phyloP scores from a whole-genome alignment of 2,329 filamentous ascomycete genomes.

The Beauveria rudraprayagi region DNA sequence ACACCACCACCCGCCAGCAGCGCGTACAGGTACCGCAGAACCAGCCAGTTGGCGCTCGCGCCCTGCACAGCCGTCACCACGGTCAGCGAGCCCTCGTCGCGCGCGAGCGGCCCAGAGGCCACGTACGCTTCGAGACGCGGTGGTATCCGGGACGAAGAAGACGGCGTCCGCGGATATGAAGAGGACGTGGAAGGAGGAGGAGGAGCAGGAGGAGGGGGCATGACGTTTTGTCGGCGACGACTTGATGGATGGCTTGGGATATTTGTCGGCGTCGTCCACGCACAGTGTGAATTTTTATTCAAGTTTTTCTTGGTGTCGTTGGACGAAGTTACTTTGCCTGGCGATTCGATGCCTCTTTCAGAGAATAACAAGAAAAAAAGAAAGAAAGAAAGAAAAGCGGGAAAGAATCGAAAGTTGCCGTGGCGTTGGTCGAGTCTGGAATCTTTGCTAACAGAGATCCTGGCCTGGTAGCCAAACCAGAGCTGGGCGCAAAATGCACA shows the following conservation, averaged over 20 bases:
- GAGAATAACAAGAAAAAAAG: not conserved
- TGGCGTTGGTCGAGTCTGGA: not conserved
- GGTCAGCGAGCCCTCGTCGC: constrained; percentile 45
- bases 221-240: not conserved
- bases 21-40: constrained; percentile 43
- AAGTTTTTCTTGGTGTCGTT: not conserved
- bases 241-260: not conserved
- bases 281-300: too few species aligned
- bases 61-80: constrained; percentile 62
- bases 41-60: constrained; percentile 57
- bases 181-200: constrained; percentile 19
- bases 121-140: constrained; percentile 59
- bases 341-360: too few species aligned
- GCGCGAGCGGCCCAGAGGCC: constrained; percentile 35
- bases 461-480: not conserved
- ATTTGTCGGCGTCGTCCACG: too few species aligned
- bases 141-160: constrained; percentile 39
- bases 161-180: not conserved
- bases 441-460: not conserved
- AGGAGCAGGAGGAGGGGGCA: not conserved
- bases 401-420: not conserved
- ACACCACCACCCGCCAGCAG: constrained; percentile 16
- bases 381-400: not conserved
- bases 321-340: too few species aligned
- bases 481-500: not conserved